phyloP scores from a whole-genome alignment of 148 eudicot genomes.

The Salicornia ramosissima region DNA sequence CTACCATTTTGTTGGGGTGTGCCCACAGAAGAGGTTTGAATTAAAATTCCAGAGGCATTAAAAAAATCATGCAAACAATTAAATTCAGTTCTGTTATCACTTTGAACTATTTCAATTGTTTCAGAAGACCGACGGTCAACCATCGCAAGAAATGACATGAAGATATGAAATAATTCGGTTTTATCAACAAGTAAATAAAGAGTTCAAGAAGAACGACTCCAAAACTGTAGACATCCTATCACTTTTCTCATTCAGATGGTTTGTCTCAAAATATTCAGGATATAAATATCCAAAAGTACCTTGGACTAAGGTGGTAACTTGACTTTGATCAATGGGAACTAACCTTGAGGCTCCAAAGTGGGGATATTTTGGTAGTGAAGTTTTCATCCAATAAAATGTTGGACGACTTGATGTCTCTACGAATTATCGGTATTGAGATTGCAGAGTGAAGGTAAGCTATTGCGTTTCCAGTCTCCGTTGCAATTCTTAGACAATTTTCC shows the following conservation, averaged over 20 bases:
- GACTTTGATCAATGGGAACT: conserved; percentile 22
- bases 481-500: conserved; percentile 19
- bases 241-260: conserved; percentile 18
- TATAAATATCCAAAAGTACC: conserved; percentile 23
- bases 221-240: conserved; percentile 26
- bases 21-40: too few relatives aligned
- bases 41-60: too few relatives aligned
- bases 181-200: too few relatives aligned
- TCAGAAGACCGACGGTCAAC: too few relatives aligned
- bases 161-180: too few relatives aligned
- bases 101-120: too few relatives aligned
- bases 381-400: conserved; percentile 23
- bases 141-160: too few relatives aligned
- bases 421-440: conserved; percentile 16
- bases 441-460: conserved; percentile 18
- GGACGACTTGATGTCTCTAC: conserved; percentile 20
- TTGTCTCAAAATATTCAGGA: conserved; percentile 25
- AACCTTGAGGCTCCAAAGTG: conserved; percentile 18
- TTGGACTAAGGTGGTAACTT: conserved; percentile 22
- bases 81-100: too few relatives aligned
- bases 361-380: conserved; percentile 16
- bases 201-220: conserved; percentile 23
- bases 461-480: conserved; percentile 22
- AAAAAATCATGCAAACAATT: too few relatives aligned
- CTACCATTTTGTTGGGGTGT: too few relatives aligned